phyloP scores from a whole-genome alignment of 2,329 filamentous ascomycete species.

The Ophiocordyceps camponoti-rufipedis region DNA sequence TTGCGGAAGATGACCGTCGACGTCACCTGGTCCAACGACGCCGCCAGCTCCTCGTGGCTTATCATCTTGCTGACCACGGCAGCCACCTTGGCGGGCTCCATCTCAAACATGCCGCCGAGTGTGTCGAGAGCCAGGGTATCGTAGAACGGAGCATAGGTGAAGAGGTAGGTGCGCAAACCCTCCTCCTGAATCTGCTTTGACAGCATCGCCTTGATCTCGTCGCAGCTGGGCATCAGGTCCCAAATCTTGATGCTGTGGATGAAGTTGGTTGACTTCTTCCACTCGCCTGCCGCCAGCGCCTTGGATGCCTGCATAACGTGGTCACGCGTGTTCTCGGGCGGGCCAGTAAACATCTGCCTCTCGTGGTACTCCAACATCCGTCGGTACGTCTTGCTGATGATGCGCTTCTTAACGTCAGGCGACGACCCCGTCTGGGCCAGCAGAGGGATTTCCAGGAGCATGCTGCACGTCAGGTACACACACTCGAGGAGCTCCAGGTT shows the following conservation, averaged over 20 bases:
- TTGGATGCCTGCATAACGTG: constrained; percentile 99
- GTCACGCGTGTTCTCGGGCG: constrained; percentile 95
- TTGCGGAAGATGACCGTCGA: constrained; percentile 97
- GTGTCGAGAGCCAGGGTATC: constrained; percentile 82
- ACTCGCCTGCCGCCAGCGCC: constrained; percentile 88
- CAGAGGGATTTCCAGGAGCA: constrained; percentile 95
- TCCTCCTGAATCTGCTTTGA: constrained; percentile 97
- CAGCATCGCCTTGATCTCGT: constrained; percentile 93
- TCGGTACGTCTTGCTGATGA: constrained; percentile 98
- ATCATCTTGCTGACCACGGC: constrained; percentile 99
- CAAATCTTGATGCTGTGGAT: constrained; percentile 99
- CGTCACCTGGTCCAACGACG: constrained; percentile 94
- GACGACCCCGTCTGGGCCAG: constrained; percentile 93
- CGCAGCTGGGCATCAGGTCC: constrained; percentile 87
- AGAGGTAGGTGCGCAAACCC: constrained; percentile 92
- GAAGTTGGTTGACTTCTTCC: constrained; percentile 89
- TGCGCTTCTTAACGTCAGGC: constrained; percentile 88
- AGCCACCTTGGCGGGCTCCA: constrained; percentile 76
- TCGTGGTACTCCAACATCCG: constrained; percentile 99
- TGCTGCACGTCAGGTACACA: constrained; percentile 96
- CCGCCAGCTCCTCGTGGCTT: constrained; percentile 91
- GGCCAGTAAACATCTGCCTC: constrained; percentile 96
- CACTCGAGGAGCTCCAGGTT: constrained; percentile 96
- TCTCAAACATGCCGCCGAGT: constrained; percentile 86
- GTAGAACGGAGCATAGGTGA: constrained; percentile 98